Conservation (phyloP, 2,329 filamentous ascomycete genomes). For the Iodosphaeria phyllophila region DNA sequence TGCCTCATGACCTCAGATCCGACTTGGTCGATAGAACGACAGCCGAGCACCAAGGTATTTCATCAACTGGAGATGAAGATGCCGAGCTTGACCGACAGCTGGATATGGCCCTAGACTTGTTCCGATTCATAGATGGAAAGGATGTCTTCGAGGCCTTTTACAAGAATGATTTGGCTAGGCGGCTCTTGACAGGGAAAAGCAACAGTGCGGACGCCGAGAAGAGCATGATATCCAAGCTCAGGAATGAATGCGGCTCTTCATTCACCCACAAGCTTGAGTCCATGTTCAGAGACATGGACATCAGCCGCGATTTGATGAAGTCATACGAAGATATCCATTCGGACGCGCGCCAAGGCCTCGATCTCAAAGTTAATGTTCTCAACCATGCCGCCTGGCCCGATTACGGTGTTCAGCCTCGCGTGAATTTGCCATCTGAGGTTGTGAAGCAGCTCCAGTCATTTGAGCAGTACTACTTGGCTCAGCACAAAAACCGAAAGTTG, state of each 20-base stretch:
- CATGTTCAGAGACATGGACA: conserved; percentile 98
- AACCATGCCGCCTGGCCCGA: conserved; percentile 84
- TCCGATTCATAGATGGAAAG: conserved; percentile 93
- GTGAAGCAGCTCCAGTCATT: conserved; percentile 63
- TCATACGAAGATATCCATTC: conserved; percentile 70
- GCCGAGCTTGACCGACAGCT: conserved; percentile 81
- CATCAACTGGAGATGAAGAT: conserved; percentile 68
- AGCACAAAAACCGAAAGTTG: conserved; percentile 73
- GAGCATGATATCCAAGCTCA: conserved; percentile 83
- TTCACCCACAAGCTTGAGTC: conserved; percentile 97
- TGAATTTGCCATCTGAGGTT: conserved; percentile 61
- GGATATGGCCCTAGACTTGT: conserved; percentile 82
- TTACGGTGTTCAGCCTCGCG: conserved; percentile 55
- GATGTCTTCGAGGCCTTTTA: conserved; percentile 98
- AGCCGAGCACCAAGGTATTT: conserved; percentile 42
- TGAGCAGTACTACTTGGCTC: conserved; percentile 69
- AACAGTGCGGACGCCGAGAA: conserved; percentile 90
- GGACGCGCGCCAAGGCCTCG: conserved; percentile 38
- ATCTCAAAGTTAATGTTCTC: conserved; percentile 77
- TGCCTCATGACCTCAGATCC: conserved; percentile 50
- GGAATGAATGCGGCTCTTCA: conserved; percentile 78
- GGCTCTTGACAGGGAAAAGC: conserved; percentile 78
- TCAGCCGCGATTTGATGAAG: conserved; percentile 83
- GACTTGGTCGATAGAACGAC: conserved; percentile 37
- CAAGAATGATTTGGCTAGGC: conserved; percentile 85